Evolutionary conservation across 371 early-diverging fungal species (phyloP).

Genomic region (Circinella umbellata): DNA sequence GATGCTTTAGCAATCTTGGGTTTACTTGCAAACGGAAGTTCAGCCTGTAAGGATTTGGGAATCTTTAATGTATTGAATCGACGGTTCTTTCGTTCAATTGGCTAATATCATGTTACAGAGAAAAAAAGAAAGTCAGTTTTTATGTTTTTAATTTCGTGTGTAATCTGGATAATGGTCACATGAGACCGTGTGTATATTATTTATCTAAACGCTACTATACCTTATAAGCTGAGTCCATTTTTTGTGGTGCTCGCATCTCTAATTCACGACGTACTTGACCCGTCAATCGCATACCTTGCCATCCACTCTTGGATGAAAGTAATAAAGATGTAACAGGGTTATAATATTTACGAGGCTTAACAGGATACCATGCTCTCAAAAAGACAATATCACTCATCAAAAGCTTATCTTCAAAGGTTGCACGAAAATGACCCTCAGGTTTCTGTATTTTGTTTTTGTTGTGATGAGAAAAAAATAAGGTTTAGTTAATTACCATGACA

Average conservation of each 20-base stretch:
- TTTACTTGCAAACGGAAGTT: constrained; percentile 91
- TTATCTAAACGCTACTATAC: constrained; percentile 28
- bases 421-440: constrained; percentile 96
- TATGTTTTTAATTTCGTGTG: not conserved
- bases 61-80: constrained; percentile 87
- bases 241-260: constrained; percentile 67
- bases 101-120: constrained; percentile 34
- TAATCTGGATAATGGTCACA: not conserved
- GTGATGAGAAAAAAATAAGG: not conserved
- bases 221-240: constrained; percentile 85
- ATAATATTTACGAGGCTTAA: constrained; percentile 92
- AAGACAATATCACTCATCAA: constrained; percentile 98
- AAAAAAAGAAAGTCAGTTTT: not conserved
- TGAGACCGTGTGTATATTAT: not conserved
- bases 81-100: constrained; percentile 82
- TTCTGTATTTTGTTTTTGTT: constrained; percentile 43
- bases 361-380: constrained; percentile 96
- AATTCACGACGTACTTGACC: constrained; percentile 89
- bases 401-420: constrained; percentile 99
- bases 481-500: no score
- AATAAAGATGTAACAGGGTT: constrained; percentile 94
- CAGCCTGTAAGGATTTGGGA: constrained; percentile 81
- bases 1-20: constrained; percentile 72
- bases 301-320: constrained; percentile 67
- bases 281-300: constrained; percentile 92